These are phyloP conservation scores for Eustoma russellianum DNA, from an alignment of 257 asterid species.

Conservation along the genomic window DNA sequence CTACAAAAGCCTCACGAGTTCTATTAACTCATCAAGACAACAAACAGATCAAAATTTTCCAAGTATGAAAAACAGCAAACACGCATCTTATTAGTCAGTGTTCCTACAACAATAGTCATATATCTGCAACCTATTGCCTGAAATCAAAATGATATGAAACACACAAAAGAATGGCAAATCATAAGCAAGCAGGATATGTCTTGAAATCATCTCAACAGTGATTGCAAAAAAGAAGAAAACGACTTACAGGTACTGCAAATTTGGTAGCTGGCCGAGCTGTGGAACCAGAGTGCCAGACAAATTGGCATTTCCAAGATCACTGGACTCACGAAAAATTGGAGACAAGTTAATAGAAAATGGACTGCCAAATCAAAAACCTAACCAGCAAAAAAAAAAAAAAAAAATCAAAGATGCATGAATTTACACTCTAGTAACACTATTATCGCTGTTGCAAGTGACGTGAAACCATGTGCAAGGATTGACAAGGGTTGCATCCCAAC, in stretches of 20 bases:
- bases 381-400: conserved; percentile 10
- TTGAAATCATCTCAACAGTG: not conserved
- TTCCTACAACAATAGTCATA: too few species aligned
- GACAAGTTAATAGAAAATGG: conserved; percentile 2
- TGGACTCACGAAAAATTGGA: conserved; percentile 21
- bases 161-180: too few species aligned
- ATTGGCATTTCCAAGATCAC: conserved; percentile 97
- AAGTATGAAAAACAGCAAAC: too few species aligned
- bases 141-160: too few species aligned
- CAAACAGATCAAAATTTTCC: too few species aligned
- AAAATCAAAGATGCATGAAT: conserved; percentile 15
- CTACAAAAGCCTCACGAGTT: too few species aligned
- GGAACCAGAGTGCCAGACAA: conserved; percentile 81
- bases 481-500: conserved; percentile 96
- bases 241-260: conserved; percentile 88
- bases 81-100: too few species aligned
- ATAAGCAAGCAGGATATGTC: not conserved
- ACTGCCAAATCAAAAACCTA: not conserved
- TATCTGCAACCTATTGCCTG: too few species aligned
- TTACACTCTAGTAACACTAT: conserved; percentile 89
- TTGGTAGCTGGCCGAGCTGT: conserved; percentile 75
- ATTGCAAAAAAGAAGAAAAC: not conserved
- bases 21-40: too few species aligned
- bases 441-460: conserved; percentile 76
- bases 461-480: conserved; percentile 99